Base-by-base conservation (phyloP, 2,329 filamentous ascomycete species). In the Thermoascus crustaceus region DNA sequence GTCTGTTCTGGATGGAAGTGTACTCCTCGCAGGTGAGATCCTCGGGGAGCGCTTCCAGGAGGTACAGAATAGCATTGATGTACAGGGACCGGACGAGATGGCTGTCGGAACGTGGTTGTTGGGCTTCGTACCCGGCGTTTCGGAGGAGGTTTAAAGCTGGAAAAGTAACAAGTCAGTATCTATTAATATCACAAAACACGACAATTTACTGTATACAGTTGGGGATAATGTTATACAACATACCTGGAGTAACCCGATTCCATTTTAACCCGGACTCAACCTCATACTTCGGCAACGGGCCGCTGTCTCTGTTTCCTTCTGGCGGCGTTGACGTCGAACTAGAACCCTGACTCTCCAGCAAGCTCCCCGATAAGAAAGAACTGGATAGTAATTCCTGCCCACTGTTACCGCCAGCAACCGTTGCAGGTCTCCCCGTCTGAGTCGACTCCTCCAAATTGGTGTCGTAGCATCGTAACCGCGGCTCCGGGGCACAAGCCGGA, bases 51-150 rank as follows among this genome's bases (percentile, higher is more conserved):
- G 55, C 59, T 27, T 58, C 53, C 9, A 63, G 50, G 4, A 63
- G 48, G 34, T 63, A 63, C 6, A 57, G 45, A n/a, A 64, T 24
- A 1, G 57, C 58, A 40, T 53, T 54, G 21, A 64, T 50, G 25
- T 56, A 60, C 9, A 61, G 48, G 2, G 53, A 55, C 6, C 58
- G 52, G 27, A 53, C 46, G 6, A 61, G 47, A n/a, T 44, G 48
- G 13, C 40, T 45, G 37, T 61, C 58, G 6, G 55, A 43, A 2
- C 50, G 45, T 7, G 47, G 36, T 34, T 53, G 53, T 38, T 60
- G 56, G 1, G 53, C 54, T 43, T 64, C 60, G 17, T 49, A 52
- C 2, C 52, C 46, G 11, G 58, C 56, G 45, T 53, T 59, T 9
- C 54, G 55, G 16, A 64, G 50, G 27, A 61, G 50, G 27, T 49